These are phyloP conservation scores for Drosera capensis DNA, from an alignment of 148 eudicot genomes.

Conservation along the genomic window DNA sequence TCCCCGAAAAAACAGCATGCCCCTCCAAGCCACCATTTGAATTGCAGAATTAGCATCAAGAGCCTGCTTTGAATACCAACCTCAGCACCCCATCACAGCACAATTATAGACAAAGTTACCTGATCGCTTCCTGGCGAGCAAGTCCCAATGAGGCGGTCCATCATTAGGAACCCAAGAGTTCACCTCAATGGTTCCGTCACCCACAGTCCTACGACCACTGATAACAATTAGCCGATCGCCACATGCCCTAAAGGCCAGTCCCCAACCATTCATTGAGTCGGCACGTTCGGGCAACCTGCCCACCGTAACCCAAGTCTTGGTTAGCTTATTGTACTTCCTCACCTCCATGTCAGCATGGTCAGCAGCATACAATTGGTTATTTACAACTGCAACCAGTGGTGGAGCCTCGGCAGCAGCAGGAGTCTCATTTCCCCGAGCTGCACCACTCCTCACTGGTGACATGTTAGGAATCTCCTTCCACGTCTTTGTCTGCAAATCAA, in stretches of 20 bases:
- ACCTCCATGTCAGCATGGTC: conserved; percentile 69
- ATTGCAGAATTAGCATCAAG: background rate
- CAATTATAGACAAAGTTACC: conserved; percentile 85
- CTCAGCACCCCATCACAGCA: conserved; percentile 95
- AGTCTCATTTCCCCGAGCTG: conserved; percentile 18
- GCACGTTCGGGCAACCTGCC: conserved; percentile 77
- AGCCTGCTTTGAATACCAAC: background rate
- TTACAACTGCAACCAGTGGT: conserved; percentile 78
- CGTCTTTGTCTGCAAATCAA: conserved; percentile 28
- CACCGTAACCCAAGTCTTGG: conserved; percentile 33
- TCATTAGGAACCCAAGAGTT: conserved; percentile 73
- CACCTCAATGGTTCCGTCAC: conserved; percentile 51
- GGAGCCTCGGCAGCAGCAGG: conserved; percentile 69
- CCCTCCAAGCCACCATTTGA: background rate
- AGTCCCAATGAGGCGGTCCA: conserved; percentile 50
- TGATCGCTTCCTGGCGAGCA: conserved; percentile 51
- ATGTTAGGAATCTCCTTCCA: conserved; percentile 68
- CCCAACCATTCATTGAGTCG: conserved; percentile 82
- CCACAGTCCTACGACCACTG: conserved; percentile 50
- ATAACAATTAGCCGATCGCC: conserved; percentile 63
- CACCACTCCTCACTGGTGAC: conserved; percentile 48
- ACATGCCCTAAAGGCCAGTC: conserved; percentile 83
- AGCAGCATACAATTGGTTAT: conserved; percentile 69
- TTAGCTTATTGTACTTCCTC: conserved; percentile 40
- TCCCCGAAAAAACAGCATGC: too few relatives aligned